Evolutionary conservation across 257 asterid genomes (phyloP), one percentile per base, ranked within the genome.

Genomic region (Petrea volubilis): DNA sequence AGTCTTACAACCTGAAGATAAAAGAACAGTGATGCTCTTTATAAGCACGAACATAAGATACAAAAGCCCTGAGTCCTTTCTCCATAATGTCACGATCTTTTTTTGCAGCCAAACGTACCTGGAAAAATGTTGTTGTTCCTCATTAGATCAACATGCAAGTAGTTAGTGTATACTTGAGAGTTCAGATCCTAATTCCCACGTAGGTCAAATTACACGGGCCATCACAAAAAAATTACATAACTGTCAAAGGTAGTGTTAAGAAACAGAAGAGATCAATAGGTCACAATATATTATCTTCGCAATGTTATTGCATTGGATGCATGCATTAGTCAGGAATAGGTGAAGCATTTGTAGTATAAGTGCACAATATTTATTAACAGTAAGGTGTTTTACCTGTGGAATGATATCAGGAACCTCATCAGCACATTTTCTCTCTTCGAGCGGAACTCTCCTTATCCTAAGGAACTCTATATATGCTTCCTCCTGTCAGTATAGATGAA

Each of bases 1-100:
- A 44, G 28, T 12, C 50, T 49, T 38, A 44, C 83, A 63, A 84
- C 99, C 96, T 88, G 86, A 95, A 90, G 79, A 95, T 87, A 70
- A 60, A 95, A 55, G 93, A 80, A 77, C 98, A 95, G 62, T 74
- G 90, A 73, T 95, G 98, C 80, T 95, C 99, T 77, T 95, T 95
- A 68, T 95, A 90, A 47, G 98, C 99, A 63, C 97, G 97, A 8
- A 95, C 77, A 62, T 83, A 90, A 51, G 98, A 95, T 60, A 95
- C 98, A 79, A 95, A 92, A 29, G 99, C 95, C 86, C 82, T 78
- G 68, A 90, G 83, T 51, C 99, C 99, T 80, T 92, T 94, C 73
- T 95, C 99, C 99, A 95, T 90, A 50, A 95, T 88, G 68, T 90
- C 97, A 55, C 99, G 96, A 63, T 95, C 99, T 70, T 80, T 88